phyloP scores from a whole-genome alignment of 2,329 filamentous ascomycete genomes.

The Sarocladium brachiariae region DNA sequence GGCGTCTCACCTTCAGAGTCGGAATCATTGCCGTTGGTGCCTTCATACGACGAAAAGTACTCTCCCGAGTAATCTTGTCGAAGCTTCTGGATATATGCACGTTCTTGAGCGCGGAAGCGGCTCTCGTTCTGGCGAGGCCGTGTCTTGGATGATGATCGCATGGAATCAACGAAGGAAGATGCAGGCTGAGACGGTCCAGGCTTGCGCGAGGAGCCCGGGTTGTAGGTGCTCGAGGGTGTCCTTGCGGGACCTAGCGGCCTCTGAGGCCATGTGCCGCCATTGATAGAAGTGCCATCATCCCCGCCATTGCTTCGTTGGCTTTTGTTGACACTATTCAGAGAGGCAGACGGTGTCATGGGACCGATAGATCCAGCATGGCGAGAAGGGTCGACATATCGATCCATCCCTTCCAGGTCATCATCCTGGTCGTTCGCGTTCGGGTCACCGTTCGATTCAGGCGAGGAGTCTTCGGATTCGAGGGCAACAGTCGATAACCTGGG shows the following conservation, averaged over 20 bases:
- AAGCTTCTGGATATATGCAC: constrained; percentile 88
- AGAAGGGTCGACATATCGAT: constrained; percentile 35
- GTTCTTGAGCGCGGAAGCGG: constrained; percentile 61
- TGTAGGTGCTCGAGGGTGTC: constrained; percentile 75
- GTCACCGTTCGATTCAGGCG: constrained; percentile 24
- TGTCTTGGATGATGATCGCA: constrained; percentile 47
- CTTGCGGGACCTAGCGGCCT: constrained; percentile 62
- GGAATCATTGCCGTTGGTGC: constrained; percentile 62
- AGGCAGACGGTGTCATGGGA: constrained; percentile 35
- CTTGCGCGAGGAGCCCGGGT: constrained; percentile 55
- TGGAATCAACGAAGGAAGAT: constrained; percentile 36
- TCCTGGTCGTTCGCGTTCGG: constrained; percentile 40
- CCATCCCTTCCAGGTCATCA: constrained; percentile 39
- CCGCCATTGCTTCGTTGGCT: constrained; percentile 30
- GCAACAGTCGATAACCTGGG: constrained; percentile 2
- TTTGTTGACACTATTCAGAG: constrained; percentile 30
- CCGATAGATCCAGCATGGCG: constrained; percentile 34
- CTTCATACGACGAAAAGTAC: constrained; percentile 65
- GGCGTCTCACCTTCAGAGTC: constrained; percentile 90
- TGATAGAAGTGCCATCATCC: constrained; percentile 22
- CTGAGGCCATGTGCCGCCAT: constrained; percentile 45
- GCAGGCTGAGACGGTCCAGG: constrained; percentile 27
- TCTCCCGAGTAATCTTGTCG: constrained; percentile 60
- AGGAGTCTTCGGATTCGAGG: constrained; percentile 9
- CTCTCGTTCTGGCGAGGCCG: constrained; percentile 39